Conservation (phyloP, 306 rosid genomes). For the Pterocarpus macrocarpus region DNA sequence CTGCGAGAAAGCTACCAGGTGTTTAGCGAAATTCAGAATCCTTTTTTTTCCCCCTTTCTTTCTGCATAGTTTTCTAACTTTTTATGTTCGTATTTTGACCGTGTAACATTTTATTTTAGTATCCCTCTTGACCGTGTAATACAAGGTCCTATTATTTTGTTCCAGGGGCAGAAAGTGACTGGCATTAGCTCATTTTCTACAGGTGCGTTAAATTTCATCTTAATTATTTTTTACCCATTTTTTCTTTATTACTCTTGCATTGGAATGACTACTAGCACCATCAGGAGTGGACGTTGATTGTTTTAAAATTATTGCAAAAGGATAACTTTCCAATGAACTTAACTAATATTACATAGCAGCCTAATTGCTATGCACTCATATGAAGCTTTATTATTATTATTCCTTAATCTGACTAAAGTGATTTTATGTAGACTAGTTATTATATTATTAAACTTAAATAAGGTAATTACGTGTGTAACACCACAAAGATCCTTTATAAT, state of each 20-base stretch:
- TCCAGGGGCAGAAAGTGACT: conserved; percentile 22
- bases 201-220: conserved; percentile 13
- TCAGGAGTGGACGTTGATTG: too few species aligned
- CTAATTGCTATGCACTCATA: not conserved
- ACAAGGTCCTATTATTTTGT: not conserved
- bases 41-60: not conserved
- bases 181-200: conserved; percentile 1
- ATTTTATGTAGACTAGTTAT: too few species aligned
- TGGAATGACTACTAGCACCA: too few species aligned
- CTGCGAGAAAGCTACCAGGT: conserved; percentile 34
- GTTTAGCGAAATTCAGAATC: not conserved
- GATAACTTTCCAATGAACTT: too few species aligned
- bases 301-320: too few species aligned
- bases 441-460: not conserved
- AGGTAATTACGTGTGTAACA: not conserved
- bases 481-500: not conserved
- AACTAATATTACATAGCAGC: not conserved
- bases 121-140: not conserved
- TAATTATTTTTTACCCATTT: not conserved
- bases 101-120: not conserved
- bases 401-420: not conserved
- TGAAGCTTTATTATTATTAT: too few species aligned
- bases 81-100: not conserved
- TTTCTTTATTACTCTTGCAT: not conserved
- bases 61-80: not conserved